Evolutionary conservation across 805 yeast genomes (phyloP), one percentile per base, ranked within the genome.

Genomic region (Alloascoidea hylecoeti): DNA sequence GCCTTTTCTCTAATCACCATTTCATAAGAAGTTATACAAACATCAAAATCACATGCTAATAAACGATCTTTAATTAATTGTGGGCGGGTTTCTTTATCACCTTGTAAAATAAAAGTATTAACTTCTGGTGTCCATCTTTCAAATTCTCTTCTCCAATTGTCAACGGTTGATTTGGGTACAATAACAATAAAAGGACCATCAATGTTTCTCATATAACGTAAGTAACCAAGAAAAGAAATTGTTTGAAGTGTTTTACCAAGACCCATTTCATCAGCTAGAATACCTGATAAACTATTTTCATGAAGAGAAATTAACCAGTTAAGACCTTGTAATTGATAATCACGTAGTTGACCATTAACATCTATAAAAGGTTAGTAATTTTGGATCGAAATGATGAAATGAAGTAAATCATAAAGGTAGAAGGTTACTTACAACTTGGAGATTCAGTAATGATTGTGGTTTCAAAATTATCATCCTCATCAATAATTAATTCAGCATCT

Each of bases 211-310:
- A 74, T 55, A 49, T 72, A 78, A 43, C 92, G 64, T 33, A 81
- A 58, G 50, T 76, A 81, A 2, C 89, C 89, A 35, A 81, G 56
- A 44, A 78, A 77, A 4, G 89, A 72, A 44, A 81, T 80, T 0
- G 89, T 81, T 54, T 81, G 92, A 41, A 81, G 58, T 3, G 92
- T 81, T 52, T 81, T 81, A 47, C 92, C 92, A 43, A 81, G 58
- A 1, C 92, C 92, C 92, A 81, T 81, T 57, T 81, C 92, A 56
- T 81, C 92, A 1, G 92, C 92, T 41, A 81, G 62, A 16, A 81
- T 80, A 42, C 92, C 92, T 1, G 81, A 71, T 35, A 81, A 58
- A 42, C 73, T 70, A 57, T 78, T 78, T 44, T 74, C 78, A 47
- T 76, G 72, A 42, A 81, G 56, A 1, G 79, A 66, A 12, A 80